phyloP scores from a whole-genome alignment of 2,329 filamentous ascomycete genomes.

The Fusarium sp. region DNA sequence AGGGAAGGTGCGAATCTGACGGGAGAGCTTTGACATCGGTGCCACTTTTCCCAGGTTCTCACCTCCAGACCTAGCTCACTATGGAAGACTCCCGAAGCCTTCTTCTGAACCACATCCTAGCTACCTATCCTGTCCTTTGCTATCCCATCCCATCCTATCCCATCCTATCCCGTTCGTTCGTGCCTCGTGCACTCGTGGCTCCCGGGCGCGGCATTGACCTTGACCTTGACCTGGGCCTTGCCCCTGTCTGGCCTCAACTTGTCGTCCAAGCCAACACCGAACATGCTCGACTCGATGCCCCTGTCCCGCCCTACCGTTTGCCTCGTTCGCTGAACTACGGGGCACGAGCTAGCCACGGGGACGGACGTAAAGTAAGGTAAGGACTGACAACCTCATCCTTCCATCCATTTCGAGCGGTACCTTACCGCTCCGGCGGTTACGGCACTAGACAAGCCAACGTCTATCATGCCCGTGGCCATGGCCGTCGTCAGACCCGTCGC shows the following conservation, averaged over 20 bases:
- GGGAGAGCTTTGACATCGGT: conserved; percentile 21
- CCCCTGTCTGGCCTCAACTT: conserved; percentile 30
- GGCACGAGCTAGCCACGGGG: background rate
- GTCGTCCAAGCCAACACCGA: conserved; percentile 17
- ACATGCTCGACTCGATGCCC: background rate
- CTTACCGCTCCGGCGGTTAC: conserved; percentile 28
- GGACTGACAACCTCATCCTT: background rate
- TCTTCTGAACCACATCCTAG: conserved; percentile 22
- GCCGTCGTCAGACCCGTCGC: conserved; percentile 20
- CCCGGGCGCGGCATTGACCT: conserved; percentile 40
- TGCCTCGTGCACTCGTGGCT: conserved; percentile 21
- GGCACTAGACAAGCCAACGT: conserved; percentile 13
- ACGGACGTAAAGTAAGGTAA: background rate
- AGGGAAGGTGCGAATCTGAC: conserved; percentile 9
- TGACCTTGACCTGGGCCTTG: conserved; percentile 21
- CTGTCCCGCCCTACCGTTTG: conserved; percentile 4
- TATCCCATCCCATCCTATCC: background rate
- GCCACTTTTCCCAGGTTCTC: conserved; percentile 2
- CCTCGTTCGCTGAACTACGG: conserved; percentile 3
- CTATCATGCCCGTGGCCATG: conserved; percentile 8
- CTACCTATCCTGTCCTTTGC: background rate
- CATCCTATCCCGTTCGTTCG: conserved; percentile 7
- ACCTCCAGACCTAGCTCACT: conserved; percentile 18
- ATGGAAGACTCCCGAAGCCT: conserved; percentile 20
- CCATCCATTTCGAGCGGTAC: conserved; percentile 18